Conservation (phyloP, 306 rosid species). For the Parietaria judaica region DNA sequence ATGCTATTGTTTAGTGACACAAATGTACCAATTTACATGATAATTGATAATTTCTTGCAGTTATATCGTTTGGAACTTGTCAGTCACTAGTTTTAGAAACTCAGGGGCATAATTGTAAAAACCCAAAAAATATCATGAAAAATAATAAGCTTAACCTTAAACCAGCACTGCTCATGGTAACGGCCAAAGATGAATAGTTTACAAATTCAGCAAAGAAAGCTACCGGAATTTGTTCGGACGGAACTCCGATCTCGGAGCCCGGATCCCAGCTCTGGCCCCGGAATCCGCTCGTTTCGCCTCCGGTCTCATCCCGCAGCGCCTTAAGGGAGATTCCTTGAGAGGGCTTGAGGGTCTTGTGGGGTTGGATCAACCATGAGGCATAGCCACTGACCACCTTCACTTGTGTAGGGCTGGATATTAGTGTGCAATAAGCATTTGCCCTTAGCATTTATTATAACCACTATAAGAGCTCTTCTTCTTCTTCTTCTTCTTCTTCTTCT, state of each 20-base stretch:
- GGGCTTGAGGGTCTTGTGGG: conserved; percentile 26
- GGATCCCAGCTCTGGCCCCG: conserved; percentile 84
- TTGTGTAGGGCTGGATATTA: conserved; percentile 36
- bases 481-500: no score
- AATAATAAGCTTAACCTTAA: no score
- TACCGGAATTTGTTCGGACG: conserved; percentile 95
- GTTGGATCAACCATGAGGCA: conserved; percentile 45
- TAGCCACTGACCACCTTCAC: conserved; percentile 31
- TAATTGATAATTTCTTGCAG: no score
- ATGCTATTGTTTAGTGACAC: no score
- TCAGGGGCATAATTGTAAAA: no score
- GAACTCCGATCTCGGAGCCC: conserved; percentile 80
- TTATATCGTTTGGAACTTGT: no score
- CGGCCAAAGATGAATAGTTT: background rate
- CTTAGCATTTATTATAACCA: conserved; percentile 49
- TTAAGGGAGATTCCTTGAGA: conserved; percentile 32
- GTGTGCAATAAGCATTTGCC: conserved; percentile 54
- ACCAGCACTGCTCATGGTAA: background rate
- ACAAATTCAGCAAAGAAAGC: conserved; percentile 1
- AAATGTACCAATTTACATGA: no score
- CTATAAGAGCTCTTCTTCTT: conserved; percentile 17
- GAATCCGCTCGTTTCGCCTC: conserved; percentile 62
- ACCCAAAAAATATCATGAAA: no score
- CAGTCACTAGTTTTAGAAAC: no score
- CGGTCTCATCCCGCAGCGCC: conserved; percentile 63